Base-by-base conservation (phyloP, 2,329 filamentous ascomycete genomes). In the Pseudopyrenochaeta lycopersici region DNA sequence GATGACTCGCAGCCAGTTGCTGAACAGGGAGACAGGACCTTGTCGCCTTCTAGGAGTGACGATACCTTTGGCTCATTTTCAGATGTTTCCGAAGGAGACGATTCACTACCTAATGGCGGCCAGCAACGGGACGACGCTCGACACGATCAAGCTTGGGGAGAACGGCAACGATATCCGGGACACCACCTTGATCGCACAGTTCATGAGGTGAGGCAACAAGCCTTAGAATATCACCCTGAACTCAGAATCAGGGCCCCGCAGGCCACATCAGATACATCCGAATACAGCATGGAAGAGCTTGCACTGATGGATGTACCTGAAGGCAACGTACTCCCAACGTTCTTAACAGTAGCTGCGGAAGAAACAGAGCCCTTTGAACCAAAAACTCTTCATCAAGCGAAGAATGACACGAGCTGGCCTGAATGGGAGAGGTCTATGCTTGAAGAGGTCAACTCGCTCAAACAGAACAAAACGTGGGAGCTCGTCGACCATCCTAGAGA, bases 371-470 rank as follows among this genome's bases (percentile, higher is more conserved):
- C 49, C 18, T 56, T 52, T 45, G 53, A 56, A 53, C 48, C 49
- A 20, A 52, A 53, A 53, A 56, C 41, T 4, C 15, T 56, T 23
- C 29, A 32, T 15, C 42, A 56, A 56, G 53, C 53, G 7, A 47
- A 48, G 38, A 43, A 46, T 29, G 42, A 56, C 35, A 39, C 29
- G 30, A 41, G 36, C 31, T 56, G 44, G 53, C 49, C 53, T 29
- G 35, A 56, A 30, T 64, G 54, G 60, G 17, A 64, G 33, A 18
- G 30, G n/a, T 49, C 53, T 7, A 64, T 66, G 48, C 36, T 27
- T 42, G 44, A 58, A 38, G 55, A 60, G 27, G 32, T 45, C 11
- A 23, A 46, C 17, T 61, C 52, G 4, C 56, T 65, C 2, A 39
- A 46, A 15, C 9, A 60, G 9, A 66, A 65, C 33, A 39, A 54